phyloP scores from a whole-genome alignment of 2,329 filamentous ascomycete genomes.

The Calonectria multiphialidica region DNA sequence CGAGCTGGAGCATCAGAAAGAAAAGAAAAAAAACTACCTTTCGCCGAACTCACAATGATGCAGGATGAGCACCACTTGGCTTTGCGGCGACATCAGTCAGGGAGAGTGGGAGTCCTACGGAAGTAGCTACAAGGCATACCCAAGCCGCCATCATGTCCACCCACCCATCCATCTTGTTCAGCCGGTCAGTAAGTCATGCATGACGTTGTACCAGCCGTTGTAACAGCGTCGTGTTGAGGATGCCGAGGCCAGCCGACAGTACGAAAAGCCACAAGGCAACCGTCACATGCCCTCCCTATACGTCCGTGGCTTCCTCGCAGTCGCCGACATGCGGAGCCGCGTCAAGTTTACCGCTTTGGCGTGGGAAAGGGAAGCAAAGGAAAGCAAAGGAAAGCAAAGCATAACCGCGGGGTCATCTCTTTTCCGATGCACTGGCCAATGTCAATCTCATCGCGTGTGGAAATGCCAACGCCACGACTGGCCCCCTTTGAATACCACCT shows the following conservation, averaged over 20 bases:
- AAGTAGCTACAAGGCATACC: background rate
- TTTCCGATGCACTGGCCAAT: constrained; percentile 3
- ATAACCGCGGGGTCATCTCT: background rate
- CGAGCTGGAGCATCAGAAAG: background rate
- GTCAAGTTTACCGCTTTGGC: background rate
- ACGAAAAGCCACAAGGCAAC: constrained; percentile 3
- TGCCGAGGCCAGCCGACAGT: constrained; percentile 19
- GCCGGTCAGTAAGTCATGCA: constrained; percentile 15
- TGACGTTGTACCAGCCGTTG: constrained; percentile 4
- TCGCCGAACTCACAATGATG: background rate
- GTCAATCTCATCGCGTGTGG: constrained; percentile 1
- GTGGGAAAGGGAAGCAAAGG: background rate
- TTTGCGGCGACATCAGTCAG: background rate
- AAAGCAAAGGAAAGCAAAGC: no score
- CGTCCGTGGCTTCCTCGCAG: background rate
- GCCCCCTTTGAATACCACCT: background rate
- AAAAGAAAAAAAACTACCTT: background rate
- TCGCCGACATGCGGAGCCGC: background rate
- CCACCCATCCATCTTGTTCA: constrained; percentile 3
- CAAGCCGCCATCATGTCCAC: background rate
- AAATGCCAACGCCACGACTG: constrained; percentile 9
- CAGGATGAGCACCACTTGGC: constrained; percentile 5
- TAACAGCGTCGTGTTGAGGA: background rate
- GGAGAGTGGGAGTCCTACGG: background rate
- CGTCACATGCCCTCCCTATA: background rate